Base-by-base conservation (phyloP, 768 basidiomycete genomes). In the Naganishia friedmannii region DNA sequence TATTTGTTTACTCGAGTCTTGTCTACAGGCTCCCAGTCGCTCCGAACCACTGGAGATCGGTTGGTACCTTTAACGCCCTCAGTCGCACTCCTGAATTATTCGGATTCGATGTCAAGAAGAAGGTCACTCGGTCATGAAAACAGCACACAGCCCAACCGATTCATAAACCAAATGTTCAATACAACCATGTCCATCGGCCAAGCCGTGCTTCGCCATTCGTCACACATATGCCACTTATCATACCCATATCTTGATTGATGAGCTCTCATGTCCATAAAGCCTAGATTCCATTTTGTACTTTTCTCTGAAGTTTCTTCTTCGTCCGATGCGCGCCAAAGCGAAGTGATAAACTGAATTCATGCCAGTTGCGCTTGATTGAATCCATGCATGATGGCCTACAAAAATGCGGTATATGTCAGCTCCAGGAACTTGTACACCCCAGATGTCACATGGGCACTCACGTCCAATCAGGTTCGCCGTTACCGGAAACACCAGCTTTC, bases 281-380 rank as follows among this genome's bases (percentile, higher is more conserved):
- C 65, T 68, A 73, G 21, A 73, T 46, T 42, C 42, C 60, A 23
- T 73, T 70, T 31, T 53, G 53, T 23, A 70, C 76, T 65, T 78
- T 79, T 53, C 79, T 67, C 66, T 73, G 68, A 37, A 81, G 45
- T 74, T 77, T 79, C 75, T 81, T 81, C 70, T 77, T 79, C 1
- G 80, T 73, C 28, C 77, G 66, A 67, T 78, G 78, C 46, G 78
- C 66, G 53, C 75, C 75, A 68, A 81, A 81, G 29, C 78, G 73
- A 31, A 79, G 75, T 55, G 75, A 75, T 0, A 79, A 76, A 21
- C 70, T 55, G 29, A 81, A 67, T 55, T 81, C 78, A 58, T 79
- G 78, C 77, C 77, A 77, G 48, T 77, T 76, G 31, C 77, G 65
- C 72, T 79, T 79, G 68, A 81, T 63, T 13, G 70, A 32, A 37